Base-by-base conservation (phyloP, 495 filamentous ascomycete species). In the Daldinia bambusicola region DNA sequence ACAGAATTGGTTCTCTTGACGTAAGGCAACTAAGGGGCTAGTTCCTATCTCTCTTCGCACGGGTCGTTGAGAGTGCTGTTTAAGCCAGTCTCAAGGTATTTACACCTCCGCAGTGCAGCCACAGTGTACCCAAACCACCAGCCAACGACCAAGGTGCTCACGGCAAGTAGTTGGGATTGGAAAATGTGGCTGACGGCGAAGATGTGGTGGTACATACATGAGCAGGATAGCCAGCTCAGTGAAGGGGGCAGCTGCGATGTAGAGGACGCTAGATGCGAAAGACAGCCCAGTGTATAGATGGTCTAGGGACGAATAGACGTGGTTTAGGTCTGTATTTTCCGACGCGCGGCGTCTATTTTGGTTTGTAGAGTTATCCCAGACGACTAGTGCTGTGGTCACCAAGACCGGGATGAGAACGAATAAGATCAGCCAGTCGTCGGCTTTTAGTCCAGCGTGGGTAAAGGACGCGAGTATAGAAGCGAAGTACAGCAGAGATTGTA, bases 231-330 rank as follows among this genome's bases (percentile, higher is more conserved):
- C 77, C 1, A 78, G 60, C 58, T 82, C 81, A 40, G 75, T 75
- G 8, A 75, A 18, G 55, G 71, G 70, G 9, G 74, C 59, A 12
- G 71, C 70, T 2, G 79, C 65, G 45, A 77, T 76, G 70, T 82
- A 82, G 9, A 82, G 70, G 36, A 78, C 57, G 55, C 77, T 74
- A 43, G 69, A 76, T 16, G 66, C 26, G 38, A 71, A 73, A 8
- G 65, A 45, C 14, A 76, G 59, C 57, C 70, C 53, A 8, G 87
- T 64, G 68, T 87, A 86, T 32, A 88, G 48, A 22, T 84, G 83
- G 37, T 87, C 87, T 55, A 86, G 82, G 0, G 78, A 58, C 1
- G 83, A 84, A 52, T 88, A 88, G 12, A 53, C 45, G 18, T 75
- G 75, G 14, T 55, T 16, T 0, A 63, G 72, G 32, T 75, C 67